Evolutionary conservation across 129 eudicot species (phyloP).

Genomic region (Heracleum sosnowskyi): DNA sequence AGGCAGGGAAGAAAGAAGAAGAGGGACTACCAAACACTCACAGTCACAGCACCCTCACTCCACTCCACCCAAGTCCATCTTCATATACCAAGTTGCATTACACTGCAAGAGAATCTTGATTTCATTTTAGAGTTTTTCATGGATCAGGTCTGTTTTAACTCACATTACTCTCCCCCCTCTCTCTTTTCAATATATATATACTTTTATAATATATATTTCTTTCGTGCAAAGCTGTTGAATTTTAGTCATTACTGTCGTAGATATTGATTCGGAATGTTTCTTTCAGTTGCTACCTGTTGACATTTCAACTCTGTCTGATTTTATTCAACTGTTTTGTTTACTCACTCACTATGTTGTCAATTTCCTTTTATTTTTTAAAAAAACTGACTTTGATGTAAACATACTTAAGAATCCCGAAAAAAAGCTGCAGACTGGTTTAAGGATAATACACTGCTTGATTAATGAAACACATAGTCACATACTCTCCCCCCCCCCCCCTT

Average conservation of each 20-base stretch:
- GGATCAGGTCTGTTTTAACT: slow-evolving; percentile 8
- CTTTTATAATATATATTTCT: no score
- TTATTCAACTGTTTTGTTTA: not conserved
- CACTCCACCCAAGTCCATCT: no score
- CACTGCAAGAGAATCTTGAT: not conserved
- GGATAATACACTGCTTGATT: not conserved
- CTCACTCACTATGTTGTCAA: not conserved
- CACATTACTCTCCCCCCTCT: no score
- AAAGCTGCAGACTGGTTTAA: not conserved
- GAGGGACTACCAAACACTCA: not conserved
- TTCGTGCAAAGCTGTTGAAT: not conserved
- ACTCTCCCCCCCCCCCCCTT: not conserved
- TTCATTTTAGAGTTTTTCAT: not conserved
- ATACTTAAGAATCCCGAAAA: not conserved
- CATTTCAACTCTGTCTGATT: no score
- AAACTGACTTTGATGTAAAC: no score
- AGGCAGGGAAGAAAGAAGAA: not conserved
- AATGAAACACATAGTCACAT: not conserved
- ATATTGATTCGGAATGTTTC: not conserved
- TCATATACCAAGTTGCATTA: no score
- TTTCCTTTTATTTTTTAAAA: no score
- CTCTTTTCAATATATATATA: no score
- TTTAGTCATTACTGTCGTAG: not conserved
- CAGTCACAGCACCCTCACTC: not conserved
- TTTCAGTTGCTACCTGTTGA: not conserved